Evolutionary conservation across 306 rosid genomes (phyloP).

Genomic region (Senna tora): DNA sequence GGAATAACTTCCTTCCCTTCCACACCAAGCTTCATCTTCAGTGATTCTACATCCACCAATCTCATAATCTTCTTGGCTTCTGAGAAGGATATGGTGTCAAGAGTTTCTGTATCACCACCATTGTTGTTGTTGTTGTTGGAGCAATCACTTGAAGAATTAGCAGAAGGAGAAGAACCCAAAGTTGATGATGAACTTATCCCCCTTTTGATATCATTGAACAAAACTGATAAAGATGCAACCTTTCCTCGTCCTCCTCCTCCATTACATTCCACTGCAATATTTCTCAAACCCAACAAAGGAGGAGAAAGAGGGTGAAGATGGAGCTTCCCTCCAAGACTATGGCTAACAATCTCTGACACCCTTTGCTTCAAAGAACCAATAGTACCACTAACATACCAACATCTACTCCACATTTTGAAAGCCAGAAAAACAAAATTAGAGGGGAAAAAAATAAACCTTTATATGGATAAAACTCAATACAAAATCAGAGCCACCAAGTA

Average conservation of each 20-base stretch:
- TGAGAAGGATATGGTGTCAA: slow-evolving; percentile 50
- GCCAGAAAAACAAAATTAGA: slow-evolving; percentile 9
- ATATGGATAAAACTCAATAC: neutral
- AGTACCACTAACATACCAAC: slow-evolving; percentile 31
- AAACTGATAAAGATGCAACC: slow-evolving; percentile 28
- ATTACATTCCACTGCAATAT: slow-evolving; percentile 30
- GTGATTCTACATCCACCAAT: slow-evolving; percentile 83
- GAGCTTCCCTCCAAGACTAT: slow-evolving; percentile 31
- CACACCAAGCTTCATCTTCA: slow-evolving; percentile 67
- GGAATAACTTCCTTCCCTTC: slow-evolving; percentile 77
- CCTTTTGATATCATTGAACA: slow-evolving; percentile 39
- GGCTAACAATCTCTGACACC: slow-evolving; percentile 35
- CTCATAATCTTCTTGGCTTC: slow-evolving; percentile 94
- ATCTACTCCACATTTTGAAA: slow-evolving; percentile 46
- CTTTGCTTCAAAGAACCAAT: slow-evolving; percentile 45
- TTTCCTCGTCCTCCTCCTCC: slow-evolving; percentile 35
- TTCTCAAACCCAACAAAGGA: slow-evolving; percentile 34
- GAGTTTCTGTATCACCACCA: slow-evolving; percentile 27
- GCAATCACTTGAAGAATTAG: neutral
- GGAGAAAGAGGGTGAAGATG: slow-evolving; percentile 41
- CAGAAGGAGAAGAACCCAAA: slow-evolving; percentile 20
- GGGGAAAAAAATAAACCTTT: slow-evolving; percentile 10
- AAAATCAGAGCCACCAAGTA: slow-evolving; percentile 31
- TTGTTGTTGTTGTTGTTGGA: slow-evolving; percentile 9
- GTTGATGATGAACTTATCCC: slow-evolving; percentile 37